Evolutionary conservation across 2,329 filamentous ascomycete genomes (phyloP).

Genomic region (Pseudopyricularia cyperi): DNA sequence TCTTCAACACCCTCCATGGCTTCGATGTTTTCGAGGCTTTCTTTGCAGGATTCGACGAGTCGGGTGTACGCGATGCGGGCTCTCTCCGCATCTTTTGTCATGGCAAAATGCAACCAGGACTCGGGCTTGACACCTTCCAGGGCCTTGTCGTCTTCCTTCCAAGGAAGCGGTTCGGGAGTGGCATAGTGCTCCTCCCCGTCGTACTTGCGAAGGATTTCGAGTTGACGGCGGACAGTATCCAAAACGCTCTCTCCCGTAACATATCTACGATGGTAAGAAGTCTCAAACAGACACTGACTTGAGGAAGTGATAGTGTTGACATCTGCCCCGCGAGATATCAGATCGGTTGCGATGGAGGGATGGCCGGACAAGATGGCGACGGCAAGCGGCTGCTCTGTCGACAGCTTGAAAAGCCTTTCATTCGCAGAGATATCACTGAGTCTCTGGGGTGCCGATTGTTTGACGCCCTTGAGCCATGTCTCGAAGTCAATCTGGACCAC

Average conservation of each 20-base stretch:
- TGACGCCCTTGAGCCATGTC: constrained; percentile 46
- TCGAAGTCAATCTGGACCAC: constrained; percentile 47
- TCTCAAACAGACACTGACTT: constrained; percentile 19
- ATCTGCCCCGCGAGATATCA: constrained; percentile 53
- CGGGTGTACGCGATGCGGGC: constrained; percentile 20
- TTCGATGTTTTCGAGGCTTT: constrained; percentile 18
- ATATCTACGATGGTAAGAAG: constrained; percentile 16
- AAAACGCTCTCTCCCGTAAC: constrained; percentile 36
- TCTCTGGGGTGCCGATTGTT: constrained; percentile 24
- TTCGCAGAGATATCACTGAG: constrained; percentile 28
- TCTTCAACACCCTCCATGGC: constrained; percentile 21
- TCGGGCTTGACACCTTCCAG: constrained; percentile 34
- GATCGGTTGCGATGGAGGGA: constrained; percentile 34
- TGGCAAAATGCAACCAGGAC: constrained; percentile 48
- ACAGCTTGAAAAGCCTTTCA: constrained; percentile 34
- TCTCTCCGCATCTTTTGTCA: constrained; percentile 21
- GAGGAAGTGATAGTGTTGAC: constrained; percentile 41
- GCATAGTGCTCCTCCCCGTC: constrained; percentile 16
- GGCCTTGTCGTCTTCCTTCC: constrained; percentile 34
- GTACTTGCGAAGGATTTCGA: constrained; percentile 36
- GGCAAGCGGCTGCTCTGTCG: constrained; percentile 52
- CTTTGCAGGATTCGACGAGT: constrained; percentile 19
- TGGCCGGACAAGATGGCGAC: constrained; percentile 39
- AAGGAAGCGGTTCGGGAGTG: constrained; percentile 12
- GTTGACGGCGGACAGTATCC: constrained; percentile 42